Percentiles rank a stretch among this genome's conserved stretches.
These are phyloP conservation scores for Mycena amicta DNA, from an alignment of 768 basidiomycete species.

Conservation along the genomic window DNA sequence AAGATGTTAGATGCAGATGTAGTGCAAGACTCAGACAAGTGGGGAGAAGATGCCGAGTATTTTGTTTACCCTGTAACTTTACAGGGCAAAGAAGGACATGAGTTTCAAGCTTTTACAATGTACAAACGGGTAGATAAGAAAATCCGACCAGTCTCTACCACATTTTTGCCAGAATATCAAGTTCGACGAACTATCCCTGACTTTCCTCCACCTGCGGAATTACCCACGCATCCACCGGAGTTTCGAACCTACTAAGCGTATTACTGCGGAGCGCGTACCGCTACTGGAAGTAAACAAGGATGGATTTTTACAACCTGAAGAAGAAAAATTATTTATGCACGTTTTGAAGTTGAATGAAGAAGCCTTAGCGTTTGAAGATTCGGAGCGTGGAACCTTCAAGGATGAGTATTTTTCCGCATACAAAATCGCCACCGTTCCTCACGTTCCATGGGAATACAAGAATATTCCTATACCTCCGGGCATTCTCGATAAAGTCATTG, in stretches of 20 bases:
- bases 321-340: background rate
- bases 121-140: constrained; percentile 22
- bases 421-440: constrained; percentile 34
- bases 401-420: constrained; percentile 29
- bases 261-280: background rate
- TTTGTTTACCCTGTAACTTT: background rate
- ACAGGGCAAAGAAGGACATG: background rate
- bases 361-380: background rate
- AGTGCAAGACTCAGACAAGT: too few relatives aligned
- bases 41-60: background rate
- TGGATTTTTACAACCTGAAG: background rate
- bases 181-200: constrained; percentile 16
- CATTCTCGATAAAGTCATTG: constrained; percentile 29
- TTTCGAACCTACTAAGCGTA: background rate
- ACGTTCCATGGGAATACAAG: constrained; percentile 36
- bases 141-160: constrained; percentile 26
- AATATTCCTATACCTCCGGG: constrained; percentile 41
- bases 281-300: constrained; percentile 2
- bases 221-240: background rate
- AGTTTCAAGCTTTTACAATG: constrained; percentile 1
- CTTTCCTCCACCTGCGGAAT: background rate
- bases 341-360: background rate
- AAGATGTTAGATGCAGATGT: too few relatives aligned
- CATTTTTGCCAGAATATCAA: constrained; percentile 9
- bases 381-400: constrained; percentile 3